Evolutionary conservation across 1,284 basidiomycete genomes (phyloP), one percentile per base, ranked within the genome.

Genomic region (Microbotryomycetes sp.): DNA sequence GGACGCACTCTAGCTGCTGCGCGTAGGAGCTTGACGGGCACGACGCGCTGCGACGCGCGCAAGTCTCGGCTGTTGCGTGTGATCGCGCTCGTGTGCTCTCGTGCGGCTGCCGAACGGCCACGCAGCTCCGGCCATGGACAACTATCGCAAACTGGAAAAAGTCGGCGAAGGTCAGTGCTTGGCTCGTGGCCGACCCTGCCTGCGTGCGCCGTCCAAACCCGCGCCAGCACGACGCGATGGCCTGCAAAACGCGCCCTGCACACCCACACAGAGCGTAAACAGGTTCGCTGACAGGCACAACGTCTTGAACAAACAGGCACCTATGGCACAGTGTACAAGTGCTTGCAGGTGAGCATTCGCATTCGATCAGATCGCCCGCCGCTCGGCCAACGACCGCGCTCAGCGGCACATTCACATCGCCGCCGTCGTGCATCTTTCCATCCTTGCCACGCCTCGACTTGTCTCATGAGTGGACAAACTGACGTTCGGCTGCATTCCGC

Each of bases 311-410:
- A 18, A 26, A n/a, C 68, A 97, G 94, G 94, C 71, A 97, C 96
- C 52, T 97, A 98, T 71, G 96, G 94, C 65, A 93, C 97, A 59
- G 96, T 98, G n/a, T 98, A 98, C 83, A 62, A 62, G 27, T 67
- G 65, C 56, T 41, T 60, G 2, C 60, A 60, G 41, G 66, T 67
- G 2, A 35, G 60, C 27, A 5, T 18, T 16, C 7, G 3, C 23
- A 2, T 18, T 4, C 51, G 21, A 26, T 16, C 31, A 15, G 13
- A 29, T 45, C 52, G 18, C 24, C 23, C 27, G n/a, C n/a, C n/a
- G n/a, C n/a, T n/a, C n/a, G n/a, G n/a, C n/a, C n/a, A n/a, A n/a
- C n/a, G n/a, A n/a, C n/a, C n/a, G n/a, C n/a, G n/a, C n/a, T n/a
- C n/a, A n/a, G n/a, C n/a, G n/a, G n/a, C n/a, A n/a, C n/a, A n/a